Evolutionary conservation across 148 eudicot species (phyloP), one percentile per base, ranked within the genome.

Genomic region (Euryodendron excelsum): DNA sequence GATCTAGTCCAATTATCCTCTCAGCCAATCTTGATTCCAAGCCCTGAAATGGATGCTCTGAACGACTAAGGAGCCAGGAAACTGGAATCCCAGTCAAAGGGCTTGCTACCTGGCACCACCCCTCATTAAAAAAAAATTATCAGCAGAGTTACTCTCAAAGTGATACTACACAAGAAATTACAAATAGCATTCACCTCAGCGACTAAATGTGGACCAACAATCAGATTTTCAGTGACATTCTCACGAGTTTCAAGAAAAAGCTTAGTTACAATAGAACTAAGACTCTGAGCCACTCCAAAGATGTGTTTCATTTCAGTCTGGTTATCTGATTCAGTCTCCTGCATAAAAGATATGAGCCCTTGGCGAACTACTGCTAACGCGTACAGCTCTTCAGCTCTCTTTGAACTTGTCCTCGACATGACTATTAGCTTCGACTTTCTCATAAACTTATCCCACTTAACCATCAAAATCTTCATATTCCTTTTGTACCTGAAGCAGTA

Each of bases 71-170:
- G 39, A 63, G 68, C 39, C 68, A 63, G 7, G 68, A 63, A 63
- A 18, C 39, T 28, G 68, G 68, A 33, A 63, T 13, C 68, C 68
- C 68, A 63, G 39, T 63, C 63, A 59, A 59, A 4, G 63, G 63
- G 63, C 63, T 25, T 59, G 33, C 63, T 27, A 12, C 18, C 63
- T 59, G n/a, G 63, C 63, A 59, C 33, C 18, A 59, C 4, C 44
- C 31, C 14, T 25, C 63, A 59, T 59, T 30, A 12, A 13, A 39
- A 39, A 2, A 59, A 25, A 59, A 59, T 5, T 27, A 28, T 59
- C 33, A 59, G 8, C 27, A 59, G 27, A 28, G 8, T n/a, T n/a
- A n/a, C n/a, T n/a, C n/a, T n/a, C n/a, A n/a, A n/a, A n/a, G n/a
- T n/a, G 21, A 47, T 47, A 53, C 20, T 53, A 21, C 58, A 20